Evolutionary conservation across 352 stramenopile species (phyloP), one percentile per base, ranked within the genome.

Genomic region (Lagenidium giganteum): DNA sequence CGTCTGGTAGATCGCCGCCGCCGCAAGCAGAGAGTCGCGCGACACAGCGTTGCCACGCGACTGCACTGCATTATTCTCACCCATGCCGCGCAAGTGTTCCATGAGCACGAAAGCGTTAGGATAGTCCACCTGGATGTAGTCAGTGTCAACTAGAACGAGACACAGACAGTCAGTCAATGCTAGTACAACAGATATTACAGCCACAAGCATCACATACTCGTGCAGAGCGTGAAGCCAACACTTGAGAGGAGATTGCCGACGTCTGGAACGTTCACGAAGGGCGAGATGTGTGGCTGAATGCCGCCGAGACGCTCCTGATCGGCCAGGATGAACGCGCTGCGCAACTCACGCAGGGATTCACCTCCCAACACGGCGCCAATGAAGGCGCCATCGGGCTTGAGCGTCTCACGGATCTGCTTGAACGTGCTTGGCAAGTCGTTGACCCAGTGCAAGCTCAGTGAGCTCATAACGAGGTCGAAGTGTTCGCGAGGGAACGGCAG

Each of bases 311-410:
- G 88, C 49, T 96, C 96, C 61, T 98, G 76, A 60, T 99, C 96
- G 0, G 88, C 91, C 4, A 98, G 66, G 21, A 98, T 94, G 29
- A 99, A 87, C 1, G 91, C 77, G 49, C 77, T 94, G 64, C 93
- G 75, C 8, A 99, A 70, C 60, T 99, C 96, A 37, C 95, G 85
- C 1, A 99, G 68, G 8, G 95, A 98, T 41, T 95, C 83, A 32
- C 95, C 95, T 24, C 96, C 96, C 13, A 98, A 71, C 47, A 99
- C 95, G 2, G 94, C 88, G 22, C 93, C 96, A 27, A 99, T 74
- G 52, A 99, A 98, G 29, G 93, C 95, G 13, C 96, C 96, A 61
- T 99, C 95, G 1, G 96, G 95, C 70, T 98, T 98, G 1, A 99
- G 60, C 13, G 42, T 95, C 55, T 72, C 85, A 22, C 74, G 67